Evolutionary conservation across 2,329 filamentous ascomycete genomes (phyloP), one percentile per base, ranked within the genome.

Genomic region (Elsinoe ampelina): DNA sequence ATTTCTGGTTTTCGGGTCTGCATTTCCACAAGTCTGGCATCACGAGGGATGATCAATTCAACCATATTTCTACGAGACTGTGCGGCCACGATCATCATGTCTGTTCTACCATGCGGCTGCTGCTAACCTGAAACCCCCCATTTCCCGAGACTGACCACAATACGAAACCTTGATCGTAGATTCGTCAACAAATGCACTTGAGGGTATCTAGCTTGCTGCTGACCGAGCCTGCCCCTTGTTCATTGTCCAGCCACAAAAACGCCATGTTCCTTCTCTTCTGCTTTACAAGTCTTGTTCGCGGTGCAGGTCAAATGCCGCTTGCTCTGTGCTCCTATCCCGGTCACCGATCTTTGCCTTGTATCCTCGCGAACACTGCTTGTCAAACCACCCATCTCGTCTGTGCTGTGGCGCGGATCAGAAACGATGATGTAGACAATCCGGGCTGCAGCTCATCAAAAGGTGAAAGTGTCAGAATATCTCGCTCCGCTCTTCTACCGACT

Each of bases 91-190:
- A 45, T 52, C 26, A 35, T 11, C 19, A 22, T 26, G n/a, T 22
- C 48, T 52, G 32, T 52, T 34, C 30, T 34, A 35, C 48, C 17
- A n/a, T 38, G 48, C 32, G 34, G 32, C 34, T 36, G 22, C 32
- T 52, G 48, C 41, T 38, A 52, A 52, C 48, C 32, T 52, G 48
- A 52, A 52, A 52, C 48, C 45, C 12, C 3, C 48, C 48, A 52
- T 38, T 52, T 38, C 48, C 48, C 48, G 32, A 52, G 34, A 22
- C n/a, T 52, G 30, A 52, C 48, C 48, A 52, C 13, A 52, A 52
- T 19, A 52, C 48, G 48, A 52, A 52, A 52, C 48, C 35, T 39
- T 52, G 48, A 52, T 52, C 48, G 48, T 52, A 52, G 26, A 52
- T 26, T 52, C 48, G 48, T 39, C 34, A 15, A 52, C n/a, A 30